Percentiles rank a stretch among this genome's conserved stretches.
phyloP scores from a whole-genome alignment of 371 early-diverging fungal genomes.

The Rhizopus arrhizus region DNA sequence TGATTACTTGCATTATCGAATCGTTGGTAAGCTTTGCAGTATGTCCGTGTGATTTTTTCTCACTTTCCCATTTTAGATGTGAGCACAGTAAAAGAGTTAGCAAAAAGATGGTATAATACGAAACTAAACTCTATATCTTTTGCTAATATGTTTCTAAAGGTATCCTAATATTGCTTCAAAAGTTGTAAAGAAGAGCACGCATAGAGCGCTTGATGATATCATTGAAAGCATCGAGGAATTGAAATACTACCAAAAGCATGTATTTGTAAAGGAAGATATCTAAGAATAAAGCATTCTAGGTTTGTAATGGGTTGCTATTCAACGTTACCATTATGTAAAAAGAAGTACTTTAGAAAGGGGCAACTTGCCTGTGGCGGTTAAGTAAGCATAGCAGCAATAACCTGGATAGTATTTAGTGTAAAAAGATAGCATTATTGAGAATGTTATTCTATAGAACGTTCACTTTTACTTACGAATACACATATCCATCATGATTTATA shows the following conservation, averaged over 20 bases:
- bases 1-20: constrained; percentile 85
- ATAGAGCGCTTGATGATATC: constrained; percentile 91
- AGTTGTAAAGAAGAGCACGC: constrained; percentile 61
- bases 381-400: too few relatives aligned
- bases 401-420: too few relatives aligned
- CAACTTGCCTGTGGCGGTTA: too few relatives aligned
- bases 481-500: too few relatives aligned
- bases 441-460: too few relatives aligned
- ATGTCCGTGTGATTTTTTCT: constrained; percentile 3
- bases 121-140: background rate
- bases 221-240: constrained; percentile 88
- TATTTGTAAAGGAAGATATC: constrained; percentile 43
- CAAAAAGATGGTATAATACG: constrained; percentile 67
- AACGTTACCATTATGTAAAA: too few relatives aligned
- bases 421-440: too few relatives aligned
- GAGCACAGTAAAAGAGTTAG: constrained; percentile 87
- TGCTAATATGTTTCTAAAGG: constrained; percentile 13
- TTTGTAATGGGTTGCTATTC: background rate
- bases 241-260: constrained; percentile 64
- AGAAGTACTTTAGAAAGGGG: too few relatives aligned
- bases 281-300: background rate
- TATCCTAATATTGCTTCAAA: constrained; percentile 45
- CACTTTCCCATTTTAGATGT: constrained; percentile 64
- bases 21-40: constrained; percentile 54
- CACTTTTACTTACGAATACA: too few relatives aligned